phyloP scores from a whole-genome alignment of 352 stramenopile species.

The Phytopythium montanum region DNA sequence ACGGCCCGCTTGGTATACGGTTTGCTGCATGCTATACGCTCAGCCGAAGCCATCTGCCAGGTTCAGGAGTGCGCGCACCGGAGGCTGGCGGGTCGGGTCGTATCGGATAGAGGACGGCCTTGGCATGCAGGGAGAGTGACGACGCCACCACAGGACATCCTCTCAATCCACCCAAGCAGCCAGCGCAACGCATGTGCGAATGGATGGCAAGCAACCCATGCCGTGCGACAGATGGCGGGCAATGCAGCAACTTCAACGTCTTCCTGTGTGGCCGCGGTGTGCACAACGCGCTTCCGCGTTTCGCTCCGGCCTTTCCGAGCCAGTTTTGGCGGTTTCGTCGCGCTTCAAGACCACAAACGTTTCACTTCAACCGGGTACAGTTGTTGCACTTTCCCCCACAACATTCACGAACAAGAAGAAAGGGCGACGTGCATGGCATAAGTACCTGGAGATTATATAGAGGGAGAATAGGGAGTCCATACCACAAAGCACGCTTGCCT shows the following conservation, averaged over 20 bases:
- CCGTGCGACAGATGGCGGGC: neutral
- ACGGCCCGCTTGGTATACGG: neutral
- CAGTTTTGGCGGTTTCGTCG: neutral
- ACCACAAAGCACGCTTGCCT: neutral
- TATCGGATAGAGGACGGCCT: neutral
- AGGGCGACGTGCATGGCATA: neutral
- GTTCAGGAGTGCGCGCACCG: neutral
- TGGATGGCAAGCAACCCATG: neutral
- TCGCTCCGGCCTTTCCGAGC: neutral
- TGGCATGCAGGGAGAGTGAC: neutral
- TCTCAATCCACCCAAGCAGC: neutral
- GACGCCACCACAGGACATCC: neutral
- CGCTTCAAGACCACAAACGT: neutral
- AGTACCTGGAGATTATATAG: neutral
- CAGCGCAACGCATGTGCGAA: neutral
- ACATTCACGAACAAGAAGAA: neutral
- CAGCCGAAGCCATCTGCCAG: no score
- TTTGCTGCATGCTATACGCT: neutral
- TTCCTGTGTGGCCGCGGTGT: neutral
- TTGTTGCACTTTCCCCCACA: neutral
- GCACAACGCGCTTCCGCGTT: constrained; percentile 2
- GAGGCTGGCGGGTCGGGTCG: no score
- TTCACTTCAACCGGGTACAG: neutral
- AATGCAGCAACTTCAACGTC: constrained; percentile 1
- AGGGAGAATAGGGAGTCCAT: neutral